Evolutionary conservation across 2,329 filamentous ascomycete species (phyloP).

Genomic region (Trichoderma sp.): DNA sequence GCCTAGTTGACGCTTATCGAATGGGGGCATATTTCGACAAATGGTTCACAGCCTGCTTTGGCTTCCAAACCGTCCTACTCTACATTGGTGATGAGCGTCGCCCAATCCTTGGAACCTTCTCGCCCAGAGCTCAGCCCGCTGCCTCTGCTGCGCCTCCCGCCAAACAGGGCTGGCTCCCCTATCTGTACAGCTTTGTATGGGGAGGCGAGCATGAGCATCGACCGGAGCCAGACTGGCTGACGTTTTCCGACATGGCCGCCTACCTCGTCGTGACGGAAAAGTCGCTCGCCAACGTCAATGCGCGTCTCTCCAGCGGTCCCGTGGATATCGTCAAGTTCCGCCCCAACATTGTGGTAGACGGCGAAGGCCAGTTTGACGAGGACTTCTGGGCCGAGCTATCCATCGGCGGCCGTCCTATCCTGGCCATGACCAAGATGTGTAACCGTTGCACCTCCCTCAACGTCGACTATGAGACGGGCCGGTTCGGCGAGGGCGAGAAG

Average conservation of each 20-base stretch:
- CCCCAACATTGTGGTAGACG: conserved; percentile 67
- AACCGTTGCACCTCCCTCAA: conserved; percentile 66
- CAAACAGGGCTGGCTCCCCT: conserved; percentile 36
- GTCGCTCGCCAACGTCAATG: conserved; percentile 65
- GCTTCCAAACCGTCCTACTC: conserved; percentile 57
- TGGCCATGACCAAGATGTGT: conserved; percentile 67
- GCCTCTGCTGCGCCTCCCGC: conserved; percentile 10
- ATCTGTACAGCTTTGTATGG: conserved; percentile 33
- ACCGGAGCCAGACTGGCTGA: conserved; percentile 49
- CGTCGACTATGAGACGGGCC: conserved; percentile 66
- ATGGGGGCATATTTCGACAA: conserved; percentile 58
- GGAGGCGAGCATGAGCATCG: conserved; percentile 2
- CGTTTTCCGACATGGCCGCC: conserved; percentile 72
- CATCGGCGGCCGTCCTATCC: conserved; percentile 37
- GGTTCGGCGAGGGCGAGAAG: conserved; percentile 51
- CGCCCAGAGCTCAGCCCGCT: conserved; percentile 34
- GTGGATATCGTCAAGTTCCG: conserved; percentile 68
- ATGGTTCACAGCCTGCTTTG: conserved; percentile 68
- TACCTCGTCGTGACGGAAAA: conserved; percentile 68
- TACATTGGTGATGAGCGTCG: conserved; percentile 63
- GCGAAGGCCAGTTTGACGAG: conserved; percentile 60
- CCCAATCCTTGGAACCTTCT: conserved; percentile 57
- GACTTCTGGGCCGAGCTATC: conserved; percentile 67
- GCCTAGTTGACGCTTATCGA: conserved; percentile 55
- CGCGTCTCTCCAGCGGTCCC: conserved; percentile 48